Base-by-base conservation (phyloP, 352 stramenopile genomes). In the Thraustochytrium striatum region DNA sequence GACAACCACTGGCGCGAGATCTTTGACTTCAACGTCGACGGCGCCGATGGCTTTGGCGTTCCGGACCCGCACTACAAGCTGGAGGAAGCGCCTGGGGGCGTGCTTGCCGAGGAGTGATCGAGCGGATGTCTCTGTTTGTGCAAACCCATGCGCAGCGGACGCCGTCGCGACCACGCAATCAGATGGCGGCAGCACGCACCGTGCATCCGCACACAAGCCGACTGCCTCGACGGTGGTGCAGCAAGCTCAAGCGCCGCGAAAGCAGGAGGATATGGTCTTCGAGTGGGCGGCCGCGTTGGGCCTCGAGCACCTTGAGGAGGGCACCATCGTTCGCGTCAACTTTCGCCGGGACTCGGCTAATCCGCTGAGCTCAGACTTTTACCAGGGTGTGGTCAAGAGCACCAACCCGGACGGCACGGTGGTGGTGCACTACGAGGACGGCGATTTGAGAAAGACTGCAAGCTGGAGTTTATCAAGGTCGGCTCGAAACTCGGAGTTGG, bases 1-100 rank as follows among this genome's bases (percentile, higher is more conserved):
- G 90, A 92, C 82, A 96, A 96, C 72, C 88, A 93, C 69, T 96
- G 91, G 91, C 89, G 88, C 39, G 86, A 91, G 28, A 85, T 96
- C n/a, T 96, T 93, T 81, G 91, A 96, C 79, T 96, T 96, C 80
- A 96, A 95, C 81, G 90, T 95, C 78, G 88, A 89, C 5, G 86
- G 65, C 8, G 65, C 41, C 39, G 65, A 75, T 28, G 65, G 65
- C 7, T 75, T 61, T 28, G 65, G 65, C 8, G 47, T 75, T 35
- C 65, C 65, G 13, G 65, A 75, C 39, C 65, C 65, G 16, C 65
- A 75, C 50, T 75, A 75, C 50, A 11, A 30, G 19, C 65, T 75
- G 16, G 35, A 62, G 28, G 65, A 75, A 25, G 65, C 65, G 5
- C 61, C 28, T 8, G 30, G 30, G 2, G 47, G 47, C 61, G 9